Evolutionary conservation across 495 filamentous ascomycete species (phyloP).

Genomic region (Neurospora sp.): DNA sequence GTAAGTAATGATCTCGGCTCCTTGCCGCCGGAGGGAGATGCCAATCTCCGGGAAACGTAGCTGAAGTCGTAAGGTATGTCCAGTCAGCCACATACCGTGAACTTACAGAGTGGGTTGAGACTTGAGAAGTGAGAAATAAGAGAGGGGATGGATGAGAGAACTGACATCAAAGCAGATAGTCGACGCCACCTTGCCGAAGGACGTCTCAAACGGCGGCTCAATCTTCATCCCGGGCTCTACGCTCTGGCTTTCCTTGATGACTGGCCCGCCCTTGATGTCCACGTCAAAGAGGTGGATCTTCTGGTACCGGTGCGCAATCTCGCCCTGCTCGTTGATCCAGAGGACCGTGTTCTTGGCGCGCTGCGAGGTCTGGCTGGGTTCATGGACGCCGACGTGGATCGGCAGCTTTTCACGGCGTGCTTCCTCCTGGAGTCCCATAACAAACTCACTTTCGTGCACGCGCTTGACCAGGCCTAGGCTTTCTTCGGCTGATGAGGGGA

Average conservation of each 20-base stretch:
- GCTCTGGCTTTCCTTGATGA: conserved; percentile 20
- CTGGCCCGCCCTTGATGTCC: conserved; percentile 19
- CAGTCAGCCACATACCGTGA: not conserved
- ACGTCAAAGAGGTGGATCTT: conserved; percentile 51
- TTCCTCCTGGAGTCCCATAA: conserved; percentile 57
- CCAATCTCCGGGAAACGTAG: conserved; percentile 70
- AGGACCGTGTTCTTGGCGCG: conserved; percentile 39
- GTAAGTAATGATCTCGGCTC: conserved; percentile 70
- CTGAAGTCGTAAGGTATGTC: not conserved
- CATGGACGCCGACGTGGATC: conserved; percentile 82
- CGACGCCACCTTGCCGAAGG: conserved; percentile 63
- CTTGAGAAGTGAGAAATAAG: not conserved
- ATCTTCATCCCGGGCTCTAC: conserved; percentile 23
- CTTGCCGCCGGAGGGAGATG: conserved; percentile 40
- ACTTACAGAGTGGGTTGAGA: not conserved
- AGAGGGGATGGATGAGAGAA: not conserved
- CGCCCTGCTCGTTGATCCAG: conserved; percentile 31
- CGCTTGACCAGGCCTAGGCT: conserved; percentile 56
- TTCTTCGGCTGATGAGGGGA: conserved; percentile 54
- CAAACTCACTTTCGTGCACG: conserved; percentile 45
- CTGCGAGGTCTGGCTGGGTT: conserved; percentile 11
- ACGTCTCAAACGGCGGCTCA: conserved; percentile 56
- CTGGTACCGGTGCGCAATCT: conserved; percentile 30
- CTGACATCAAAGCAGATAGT: conserved; percentile 81
- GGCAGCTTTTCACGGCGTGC: conserved; percentile 51